A percentile compares a stretch with the other conserved stretches of the same genome.
These are phyloP conservation scores for Volvariella surrecta DNA, from an alignment of 1,284 basidiomycete species.

Conservation along the genomic window DNA sequence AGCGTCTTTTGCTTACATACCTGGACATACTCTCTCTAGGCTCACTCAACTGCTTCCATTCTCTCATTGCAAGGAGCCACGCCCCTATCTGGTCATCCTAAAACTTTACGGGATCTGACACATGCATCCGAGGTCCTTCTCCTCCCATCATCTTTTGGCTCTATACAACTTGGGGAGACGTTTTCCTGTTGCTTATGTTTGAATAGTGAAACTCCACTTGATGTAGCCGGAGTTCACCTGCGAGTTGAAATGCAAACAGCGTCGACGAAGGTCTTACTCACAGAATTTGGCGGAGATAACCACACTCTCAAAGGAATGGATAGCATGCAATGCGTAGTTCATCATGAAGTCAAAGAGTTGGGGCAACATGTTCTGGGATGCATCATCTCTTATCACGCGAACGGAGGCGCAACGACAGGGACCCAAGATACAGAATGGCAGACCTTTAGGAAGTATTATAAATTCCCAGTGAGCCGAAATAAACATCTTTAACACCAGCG, in stretches of 20 bases:
- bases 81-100: constrained; percentile 65
- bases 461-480: constrained; percentile 67
- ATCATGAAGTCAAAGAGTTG: constrained; percentile 78
- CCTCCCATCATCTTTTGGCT: constrained; percentile 68
- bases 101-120: constrained; percentile 71
- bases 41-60: constrained; percentile 67
- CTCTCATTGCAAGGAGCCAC: constrained; percentile 66
- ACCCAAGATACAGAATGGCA: constrained; percentile 46
- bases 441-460: constrained; percentile 83
- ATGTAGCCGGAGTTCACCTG: constrained; percentile 49
- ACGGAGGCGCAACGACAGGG: constrained; percentile 37
- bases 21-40: constrained; percentile 19
- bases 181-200: constrained; percentile 72
- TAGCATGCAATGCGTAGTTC: constrained; percentile 56
- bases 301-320: constrained; percentile 40
- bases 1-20: constrained; percentile 1
- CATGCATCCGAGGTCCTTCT: constrained; percentile 65
- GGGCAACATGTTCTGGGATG: constrained; percentile 78
- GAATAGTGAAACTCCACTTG: constrained; percentile 64
- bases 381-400: constrained; percentile 58
- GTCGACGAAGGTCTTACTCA: constrained; percentile 50
- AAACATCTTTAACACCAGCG: not conserved
- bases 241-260: constrained; percentile 75
- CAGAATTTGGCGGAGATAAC: constrained; percentile 51
- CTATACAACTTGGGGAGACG: constrained; percentile 75